Evolutionary conservation across 768 basidiomycete species (phyloP).

Genomic region (Kwoniella sp.): DNA sequence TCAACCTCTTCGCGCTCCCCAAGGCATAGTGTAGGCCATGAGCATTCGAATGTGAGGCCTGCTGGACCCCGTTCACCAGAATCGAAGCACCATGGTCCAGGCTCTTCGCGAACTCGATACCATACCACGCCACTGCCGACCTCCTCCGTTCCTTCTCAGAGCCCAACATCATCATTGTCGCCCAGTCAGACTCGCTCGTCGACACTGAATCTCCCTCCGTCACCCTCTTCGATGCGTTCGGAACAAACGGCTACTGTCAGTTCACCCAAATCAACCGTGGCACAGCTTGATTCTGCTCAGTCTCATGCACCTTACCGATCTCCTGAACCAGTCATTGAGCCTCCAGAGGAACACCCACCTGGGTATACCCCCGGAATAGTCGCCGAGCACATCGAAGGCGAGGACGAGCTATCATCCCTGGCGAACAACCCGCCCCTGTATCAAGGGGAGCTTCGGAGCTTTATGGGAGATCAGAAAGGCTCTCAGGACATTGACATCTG

Average conservation of each 20-base stretch:
- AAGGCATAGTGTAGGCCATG: not conserved
- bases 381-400: constrained; percentile 34
- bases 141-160: not conserved
- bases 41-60: constrained; percentile 10
- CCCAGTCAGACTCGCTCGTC: not conserved
- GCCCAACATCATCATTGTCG: not conserved
- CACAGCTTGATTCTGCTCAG: constrained; percentile 25
- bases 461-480: not conserved
- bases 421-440: constrained; percentile 2
- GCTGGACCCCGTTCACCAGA: constrained; percentile 32
- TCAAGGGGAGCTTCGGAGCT: not conserved
- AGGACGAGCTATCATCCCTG: constrained; percentile 25
- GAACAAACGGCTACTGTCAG: not conserved
- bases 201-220: constrained; percentile 1
- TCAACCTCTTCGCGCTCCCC: constrained; percentile 1
- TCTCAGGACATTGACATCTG: constrained; percentile 15
- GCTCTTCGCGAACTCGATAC: constrained; percentile 34
- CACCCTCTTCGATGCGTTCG: not conserved
- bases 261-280: not conserved
- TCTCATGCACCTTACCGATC: constrained; percentile 46
- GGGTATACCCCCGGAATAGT: constrained; percentile 43
- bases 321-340: constrained; percentile 46
- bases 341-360: constrained; percentile 41
- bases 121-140: constrained; percentile 1
- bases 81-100: constrained; percentile 19